Evolutionary conservation across 2,329 filamentous ascomycete genomes (phyloP), one percentile per base, ranked within the genome.

Genomic region (Cladosporium halotolerans): DNA sequence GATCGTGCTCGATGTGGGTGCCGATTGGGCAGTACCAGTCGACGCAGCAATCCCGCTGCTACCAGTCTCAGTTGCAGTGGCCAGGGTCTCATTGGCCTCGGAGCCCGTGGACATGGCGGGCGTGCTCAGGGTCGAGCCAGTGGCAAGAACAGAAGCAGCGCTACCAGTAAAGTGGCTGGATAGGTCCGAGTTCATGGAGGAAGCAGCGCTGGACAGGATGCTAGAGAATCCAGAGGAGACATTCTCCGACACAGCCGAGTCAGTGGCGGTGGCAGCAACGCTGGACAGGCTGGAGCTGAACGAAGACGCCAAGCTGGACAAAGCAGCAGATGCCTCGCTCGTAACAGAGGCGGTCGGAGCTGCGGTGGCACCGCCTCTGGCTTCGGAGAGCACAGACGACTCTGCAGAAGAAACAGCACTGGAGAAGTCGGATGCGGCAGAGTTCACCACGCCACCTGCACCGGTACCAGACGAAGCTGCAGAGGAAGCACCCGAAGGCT

Each of bases 241-340:
- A 11, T 63, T 63, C 38, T 55, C 56, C 1, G 64, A 62, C 9
- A 62, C 56, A 6, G 51, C 59, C 39, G 61, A 54, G 49, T 66
- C 60, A 19, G 64, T 66, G 13, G 57, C 60, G 9, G 62, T 65
- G 2, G 64, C 64, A 9, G 58, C 60, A 14, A 66, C 58, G 36
- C 62, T 64, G 8, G 63, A 62, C 3, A 67, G 54, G 16, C 61
- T 58, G 10, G 62, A 60, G 52, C 56, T 61, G 31, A 67, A 52
- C 9, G 64, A 63, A 6, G 63, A 64, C 11, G 62, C 61, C 19
- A 67, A 51, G 44, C 57, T 62, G 2, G 64, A 66, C n/a, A 68
- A 45, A 28, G 60, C 57, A 40, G 53, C 45, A 16, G 63, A 59
- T 9, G 63, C 59, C 19, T 44, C 58, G 9, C 58, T 62, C 28